Evolutionary conservation across 768 basidiomycete species (phyloP).

Genomic region (Artomyces pyxidatus): DNA sequence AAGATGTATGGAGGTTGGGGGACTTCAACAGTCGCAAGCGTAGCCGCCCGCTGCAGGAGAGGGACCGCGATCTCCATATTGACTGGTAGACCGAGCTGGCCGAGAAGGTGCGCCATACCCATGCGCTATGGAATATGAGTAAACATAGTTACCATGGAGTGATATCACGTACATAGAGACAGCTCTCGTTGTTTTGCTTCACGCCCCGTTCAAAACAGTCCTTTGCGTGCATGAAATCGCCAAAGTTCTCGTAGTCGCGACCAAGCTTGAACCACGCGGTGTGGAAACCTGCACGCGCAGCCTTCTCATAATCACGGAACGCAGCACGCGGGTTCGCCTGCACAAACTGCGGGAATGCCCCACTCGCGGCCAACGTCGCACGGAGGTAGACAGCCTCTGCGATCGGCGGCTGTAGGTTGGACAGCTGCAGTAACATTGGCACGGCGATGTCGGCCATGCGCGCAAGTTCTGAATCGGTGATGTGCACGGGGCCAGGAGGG

Average conservation of each 20-base stretch:
- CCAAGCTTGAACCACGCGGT: conserved; percentile 91
- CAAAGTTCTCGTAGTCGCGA: conserved; percentile 85
- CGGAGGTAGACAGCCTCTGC: conserved; percentile 74
- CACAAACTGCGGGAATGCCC: conserved; percentile 58
- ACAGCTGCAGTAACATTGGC: conserved; percentile 52
- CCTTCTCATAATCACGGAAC: conserved; percentile 83
- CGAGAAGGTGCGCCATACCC: conserved; percentile 88
- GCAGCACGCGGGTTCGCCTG: conserved; percentile 66
- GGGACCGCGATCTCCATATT: conserved; percentile 54
- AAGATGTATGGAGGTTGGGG: conserved; percentile 88
- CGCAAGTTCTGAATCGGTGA: conserved; percentile 52
- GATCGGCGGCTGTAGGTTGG: conserved; percentile 33
- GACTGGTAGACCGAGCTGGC: conserved; percentile 64
- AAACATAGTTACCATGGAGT: conserved; percentile 6
- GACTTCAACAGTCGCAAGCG: conserved; percentile 59
- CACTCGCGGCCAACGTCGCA: conserved; percentile 65
- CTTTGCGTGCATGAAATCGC: conserved; percentile 61
- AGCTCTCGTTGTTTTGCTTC: conserved; percentile 65
- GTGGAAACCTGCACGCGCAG: conserved; percentile 68
- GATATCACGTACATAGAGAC: conserved; percentile 49
- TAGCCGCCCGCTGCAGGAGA: conserved; percentile 71
- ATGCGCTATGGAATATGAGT: conserved; percentile 49
- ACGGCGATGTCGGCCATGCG: conserved; percentile 59
- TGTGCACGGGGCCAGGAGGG: conserved; percentile 39
- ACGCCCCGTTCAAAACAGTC: conserved; percentile 86